Base-by-base conservation (phyloP, 1,284 basidiomycete genomes). In the Boletus sp. region DNA sequence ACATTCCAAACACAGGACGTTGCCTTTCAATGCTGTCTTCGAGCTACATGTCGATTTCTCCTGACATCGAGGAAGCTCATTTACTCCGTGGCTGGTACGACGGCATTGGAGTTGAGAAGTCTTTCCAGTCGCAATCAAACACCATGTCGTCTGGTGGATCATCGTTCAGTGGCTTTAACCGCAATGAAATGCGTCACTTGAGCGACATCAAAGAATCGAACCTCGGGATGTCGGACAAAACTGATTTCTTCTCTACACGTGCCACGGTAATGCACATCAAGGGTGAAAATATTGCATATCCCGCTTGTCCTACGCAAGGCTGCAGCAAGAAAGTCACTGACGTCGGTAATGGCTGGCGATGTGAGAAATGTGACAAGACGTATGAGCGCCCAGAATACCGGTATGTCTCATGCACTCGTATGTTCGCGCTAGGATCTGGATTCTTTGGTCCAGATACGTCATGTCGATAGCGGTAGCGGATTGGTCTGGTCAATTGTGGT, bases 241-340 rank as follows among this genome's bases (percentile, higher is more conserved):
- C 79, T 13, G 92, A 94, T 47, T 90, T 78, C 67, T 98, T 99
- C 69, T 87, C 83, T 1, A 72, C 78, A 9, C 80, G 87, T 35
- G 94, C 89, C 7, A 94, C 91, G 0, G 77, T 98, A 50, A 84
- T 92, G 72, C 94, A 93, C 64, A 84, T 99, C 75, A 94, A 88
- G 70, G 67, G 74, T 33, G 94, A 98, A 37, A 91, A 82, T 51
- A 77, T 98, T 42, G 82, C 81, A 27, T 99, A 99, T 68, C 88
- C 95, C 13, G 94, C 91, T 5, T 99, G 96, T 66, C 85, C 84
- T 10, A 81, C 78, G 33, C 76, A 82, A 14, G 76, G 75, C 3
- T 99, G 95, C 71, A 91, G 82, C 71, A 99, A 98, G 75, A 99
- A 99, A 70, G 89, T 98, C 3, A 72, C 80, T 1, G 78, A 89